These are phyloP conservation scores for Poa annua DNA, from an alignment of 176 grass and related monocot genomes.

Conservation along the genomic window DNA sequence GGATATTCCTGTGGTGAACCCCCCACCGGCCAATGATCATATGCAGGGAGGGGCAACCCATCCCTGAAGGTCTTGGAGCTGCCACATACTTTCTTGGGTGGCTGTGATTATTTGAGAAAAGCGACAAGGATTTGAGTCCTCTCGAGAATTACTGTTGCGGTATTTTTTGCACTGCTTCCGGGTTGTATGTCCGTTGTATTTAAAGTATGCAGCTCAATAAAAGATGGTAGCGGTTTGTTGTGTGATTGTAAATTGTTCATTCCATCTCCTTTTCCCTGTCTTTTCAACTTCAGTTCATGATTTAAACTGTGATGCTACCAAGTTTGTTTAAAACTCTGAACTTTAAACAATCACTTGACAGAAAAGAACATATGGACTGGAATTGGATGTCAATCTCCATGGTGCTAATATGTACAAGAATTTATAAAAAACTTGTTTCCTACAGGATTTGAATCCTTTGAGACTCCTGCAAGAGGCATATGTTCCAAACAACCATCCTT, in stretches of 20 bases:
- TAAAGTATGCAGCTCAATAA: conserved; percentile 44
- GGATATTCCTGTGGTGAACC: conserved; percentile 80
- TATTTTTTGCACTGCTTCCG: conserved; percentile 13
- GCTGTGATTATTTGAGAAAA: conserved; percentile 49
- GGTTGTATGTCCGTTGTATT: conserved; percentile 61
- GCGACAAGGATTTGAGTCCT: conserved; percentile 44
- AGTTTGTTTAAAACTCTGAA: not conserved
- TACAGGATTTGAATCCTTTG: not conserved
- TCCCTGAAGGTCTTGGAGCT: conserved; percentile 40
- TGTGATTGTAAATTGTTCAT: conserved; percentile 48
- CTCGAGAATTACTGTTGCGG: conserved; percentile 23
- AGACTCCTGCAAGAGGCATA: not conserved
- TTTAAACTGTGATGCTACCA: not conserved
- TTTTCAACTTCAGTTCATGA: not conserved
- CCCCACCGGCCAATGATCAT: conserved; percentile 55
- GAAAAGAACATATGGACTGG: not conserved
- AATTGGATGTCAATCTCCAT: not conserved
- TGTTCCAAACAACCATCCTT: not conserved
- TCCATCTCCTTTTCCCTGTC: not conserved
- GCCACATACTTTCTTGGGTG: conserved; percentile 23
- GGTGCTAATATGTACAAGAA: not conserved
- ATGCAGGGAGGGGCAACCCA: conserved; percentile 55
- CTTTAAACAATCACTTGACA: too few species aligned
- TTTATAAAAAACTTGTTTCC: not conserved
- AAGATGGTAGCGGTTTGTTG: conserved; percentile 23